A percentile compares a stretch with the other conserved stretches of the same genome.
Conservation (phyloP, 208 protist genomes). For the Leishmania braziliensis region DNA sequence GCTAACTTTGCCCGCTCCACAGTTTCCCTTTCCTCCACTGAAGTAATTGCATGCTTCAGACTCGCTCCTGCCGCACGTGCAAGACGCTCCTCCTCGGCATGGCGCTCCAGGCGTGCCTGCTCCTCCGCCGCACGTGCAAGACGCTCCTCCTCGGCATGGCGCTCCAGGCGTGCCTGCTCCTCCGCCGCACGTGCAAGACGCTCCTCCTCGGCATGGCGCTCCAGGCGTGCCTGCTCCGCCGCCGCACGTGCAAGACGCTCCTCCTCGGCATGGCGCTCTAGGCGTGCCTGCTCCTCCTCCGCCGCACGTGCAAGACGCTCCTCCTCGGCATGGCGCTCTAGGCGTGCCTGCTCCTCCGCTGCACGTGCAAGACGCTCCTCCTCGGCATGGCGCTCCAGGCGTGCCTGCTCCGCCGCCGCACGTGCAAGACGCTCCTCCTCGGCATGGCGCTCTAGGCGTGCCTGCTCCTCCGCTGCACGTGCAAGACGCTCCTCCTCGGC, state of each 20-base stretch:
- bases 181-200: neutral
- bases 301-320: no score
- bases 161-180: neutral
- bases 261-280: no score
- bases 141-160: neutral
- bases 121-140: slow-evolving; percentile 15
- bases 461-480: neutral
- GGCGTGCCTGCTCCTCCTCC: no score
- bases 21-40: slow-evolving; percentile 20
- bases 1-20: slow-evolving; percentile 32
- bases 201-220: no score
- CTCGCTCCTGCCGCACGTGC: neutral
- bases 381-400: no score
- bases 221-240: neutral
- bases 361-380: no score
- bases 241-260: neutral
- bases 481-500: neutral
- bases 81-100: neutral
- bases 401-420: neutral
- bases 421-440: neutral
- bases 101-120: slow-evolving; percentile 1
- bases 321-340: no score
- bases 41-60: neutral
- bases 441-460: no score
- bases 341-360: no score